A percentile compares a stretch with the other conserved stretches of the same genome.
Conservation (phyloP, 495 filamentous ascomycete genomes). For the Tuber calosporum region DNA sequence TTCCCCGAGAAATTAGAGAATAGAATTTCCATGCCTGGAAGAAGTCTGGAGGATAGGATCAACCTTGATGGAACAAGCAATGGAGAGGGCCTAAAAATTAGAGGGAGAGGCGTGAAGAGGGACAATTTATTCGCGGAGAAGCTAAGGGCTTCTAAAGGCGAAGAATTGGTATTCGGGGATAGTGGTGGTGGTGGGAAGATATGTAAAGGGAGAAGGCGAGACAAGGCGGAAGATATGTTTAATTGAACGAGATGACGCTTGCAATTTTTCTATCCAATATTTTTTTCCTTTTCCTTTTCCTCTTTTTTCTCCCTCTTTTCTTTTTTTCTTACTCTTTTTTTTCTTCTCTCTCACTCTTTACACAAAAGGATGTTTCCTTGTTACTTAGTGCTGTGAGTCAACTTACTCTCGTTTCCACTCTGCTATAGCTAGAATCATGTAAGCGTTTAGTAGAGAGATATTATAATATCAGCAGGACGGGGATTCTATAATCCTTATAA, state of each 20-base stretch:
- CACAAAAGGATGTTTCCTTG: neutral
- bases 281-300: neutral
- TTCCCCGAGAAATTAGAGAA: slow-evolving; percentile 31
- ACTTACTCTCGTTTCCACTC: neutral
- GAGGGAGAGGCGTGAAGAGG: slow-evolving; percentile 21
- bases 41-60: slow-evolving; percentile 26
- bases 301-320: too few relatives aligned
- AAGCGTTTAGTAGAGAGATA: neutral
- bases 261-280: neutral
- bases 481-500: neutral
- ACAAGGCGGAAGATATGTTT: slow-evolving; percentile 41
- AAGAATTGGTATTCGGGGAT: slow-evolving; percentile 28
- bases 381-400: neutral
- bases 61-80: slow-evolving; percentile 15
- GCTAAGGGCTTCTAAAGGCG: slow-evolving; percentile 35
- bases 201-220: slow-evolving; percentile 26
- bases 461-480: neutral
- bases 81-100: slow-evolving; percentile 25
- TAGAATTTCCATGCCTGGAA: slow-evolving; percentile 32
- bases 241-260: slow-evolving; percentile 7
- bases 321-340: neutral
- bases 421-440: neutral
- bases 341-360: too few relatives aligned
- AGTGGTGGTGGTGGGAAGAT: slow-evolving; percentile 5
- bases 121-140: slow-evolving; percentile 41